Conservation (phyloP, 305 asterid species). For the Striga hermonthica region DNA sequence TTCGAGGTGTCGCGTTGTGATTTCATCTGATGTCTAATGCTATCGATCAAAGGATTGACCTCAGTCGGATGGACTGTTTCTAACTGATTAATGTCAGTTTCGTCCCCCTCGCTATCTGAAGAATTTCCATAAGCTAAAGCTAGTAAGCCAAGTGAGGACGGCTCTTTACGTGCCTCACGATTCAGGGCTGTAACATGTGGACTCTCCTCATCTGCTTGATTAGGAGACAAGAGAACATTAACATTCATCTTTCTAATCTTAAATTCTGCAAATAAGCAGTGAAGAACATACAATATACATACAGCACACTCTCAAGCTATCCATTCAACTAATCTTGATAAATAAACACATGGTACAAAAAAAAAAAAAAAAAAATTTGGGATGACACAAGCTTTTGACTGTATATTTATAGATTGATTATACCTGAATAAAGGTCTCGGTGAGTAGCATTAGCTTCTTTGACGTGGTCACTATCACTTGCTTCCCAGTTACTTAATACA, state of each 20-base stretch:
- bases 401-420: neutral
- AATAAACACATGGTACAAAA: conserved; percentile 25
- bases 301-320: too few relatives aligned
- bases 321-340: neutral
- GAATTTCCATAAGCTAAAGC: conserved; percentile 82
- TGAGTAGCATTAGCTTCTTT: conserved; percentile 39
- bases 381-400: too few relatives aligned
- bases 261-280: conserved; percentile 39
- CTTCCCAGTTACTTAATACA: conserved; percentile 50
- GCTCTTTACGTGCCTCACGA: conserved; percentile 39
- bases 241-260: conserved; percentile 37
- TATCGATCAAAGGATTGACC: conserved; percentile 33
- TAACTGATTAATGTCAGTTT: conserved; percentile 36
- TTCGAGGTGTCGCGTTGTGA: conserved; percentile 35
- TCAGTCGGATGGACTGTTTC: conserved; percentile 27
- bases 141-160: conserved; percentile 80
- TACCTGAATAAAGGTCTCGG: conserved; percentile 52
- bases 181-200: conserved; percentile 18
- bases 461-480: conserved; percentile 35
- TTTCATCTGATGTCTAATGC: conserved; percentile 41
- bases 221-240: conserved; percentile 43
- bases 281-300: too few relatives aligned
- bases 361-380: neutral
- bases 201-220: conserved; percentile 40
- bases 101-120: conserved; percentile 82